These are phyloP conservation scores for Solanum sejunctum DNA, from an alignment of 257 asterid genomes.

Conservation along the genomic window DNA sequence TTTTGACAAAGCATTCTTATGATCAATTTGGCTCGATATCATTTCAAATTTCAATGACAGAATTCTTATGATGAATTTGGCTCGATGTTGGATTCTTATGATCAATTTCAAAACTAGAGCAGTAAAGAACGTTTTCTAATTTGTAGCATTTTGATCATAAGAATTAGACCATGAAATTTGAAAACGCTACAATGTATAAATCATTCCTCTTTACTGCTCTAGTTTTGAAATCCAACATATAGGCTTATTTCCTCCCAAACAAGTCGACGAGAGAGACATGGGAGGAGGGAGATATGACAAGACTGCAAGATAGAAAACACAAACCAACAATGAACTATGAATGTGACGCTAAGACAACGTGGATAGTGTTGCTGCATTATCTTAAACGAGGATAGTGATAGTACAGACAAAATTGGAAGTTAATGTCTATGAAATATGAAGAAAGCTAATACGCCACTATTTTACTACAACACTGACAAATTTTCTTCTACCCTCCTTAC, in stretches of 20 bases:
- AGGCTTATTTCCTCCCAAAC: neutral
- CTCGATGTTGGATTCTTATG: too few relatives aligned
- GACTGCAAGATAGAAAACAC: neutral
- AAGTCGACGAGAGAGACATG: neutral
- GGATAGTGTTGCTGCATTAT: neutral
- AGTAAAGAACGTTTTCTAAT: too few relatives aligned
- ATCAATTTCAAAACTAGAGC: too few relatives aligned
- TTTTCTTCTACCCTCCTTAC: neutral
- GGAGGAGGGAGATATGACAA: neutral
- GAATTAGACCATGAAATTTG: too few relatives aligned
- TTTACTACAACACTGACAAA: neutral
- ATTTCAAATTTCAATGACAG: too few relatives aligned
- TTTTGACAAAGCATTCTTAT: too few relatives aligned
- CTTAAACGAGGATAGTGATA: neutral
- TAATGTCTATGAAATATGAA: neutral
- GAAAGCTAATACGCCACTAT: neutral
- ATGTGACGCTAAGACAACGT: neutral
- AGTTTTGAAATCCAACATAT: neutral
- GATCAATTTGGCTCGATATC: too few relatives aligned
- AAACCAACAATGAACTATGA: neutral
- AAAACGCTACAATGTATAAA: too few relatives aligned
- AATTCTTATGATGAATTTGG: too few relatives aligned
- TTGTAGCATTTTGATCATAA: too few relatives aligned
- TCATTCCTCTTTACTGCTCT: neutral
- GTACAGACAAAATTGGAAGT: neutral